These are phyloP conservation scores for Pseudoscleropodium purum DNA, from an alignment of 225 moss, liverwort and hornwort genomes.

Conservation along the genomic window DNA sequence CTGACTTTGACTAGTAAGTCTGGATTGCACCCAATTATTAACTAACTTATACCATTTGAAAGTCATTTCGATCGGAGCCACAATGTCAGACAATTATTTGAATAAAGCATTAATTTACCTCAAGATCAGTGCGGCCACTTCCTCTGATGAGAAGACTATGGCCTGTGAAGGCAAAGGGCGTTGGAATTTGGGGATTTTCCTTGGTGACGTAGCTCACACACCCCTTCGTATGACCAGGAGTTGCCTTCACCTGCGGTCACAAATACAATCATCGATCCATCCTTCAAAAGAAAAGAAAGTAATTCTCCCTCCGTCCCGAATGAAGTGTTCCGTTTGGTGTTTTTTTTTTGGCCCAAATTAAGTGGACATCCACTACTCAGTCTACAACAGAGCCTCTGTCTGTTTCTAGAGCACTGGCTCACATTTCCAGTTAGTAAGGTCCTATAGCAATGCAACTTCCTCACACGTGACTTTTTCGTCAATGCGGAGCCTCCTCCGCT, in stretches of 20 bases:
- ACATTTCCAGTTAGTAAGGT: background rate
- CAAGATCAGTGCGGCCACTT: background rate
- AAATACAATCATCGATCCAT: background rate
- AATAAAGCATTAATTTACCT: background rate
- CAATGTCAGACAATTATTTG: background rate
- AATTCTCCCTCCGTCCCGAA: too few species aligned
- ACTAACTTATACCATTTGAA: background rate
- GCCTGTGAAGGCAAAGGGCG: background rate
- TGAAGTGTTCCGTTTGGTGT: too few species aligned
- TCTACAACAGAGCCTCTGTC: too few species aligned
- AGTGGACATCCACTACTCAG: too few species aligned
- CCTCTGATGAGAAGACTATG: background rate
- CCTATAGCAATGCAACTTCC: background rate
- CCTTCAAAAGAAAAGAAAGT: background rate
- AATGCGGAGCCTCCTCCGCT: background rate
- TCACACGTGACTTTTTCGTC: background rate
- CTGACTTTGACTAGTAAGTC: background rate
- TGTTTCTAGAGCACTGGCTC: background rate
- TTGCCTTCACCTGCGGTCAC: background rate
- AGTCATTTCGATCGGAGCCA: too few species aligned
- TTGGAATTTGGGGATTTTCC: background rate
- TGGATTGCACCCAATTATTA: too few species aligned
- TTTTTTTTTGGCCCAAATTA: too few species aligned
- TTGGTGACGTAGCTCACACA: background rate
- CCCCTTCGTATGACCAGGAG: background rate